Base-by-base conservation (phyloP, 169 alveolate species). In the Plasmodium knowlesi region DNA sequence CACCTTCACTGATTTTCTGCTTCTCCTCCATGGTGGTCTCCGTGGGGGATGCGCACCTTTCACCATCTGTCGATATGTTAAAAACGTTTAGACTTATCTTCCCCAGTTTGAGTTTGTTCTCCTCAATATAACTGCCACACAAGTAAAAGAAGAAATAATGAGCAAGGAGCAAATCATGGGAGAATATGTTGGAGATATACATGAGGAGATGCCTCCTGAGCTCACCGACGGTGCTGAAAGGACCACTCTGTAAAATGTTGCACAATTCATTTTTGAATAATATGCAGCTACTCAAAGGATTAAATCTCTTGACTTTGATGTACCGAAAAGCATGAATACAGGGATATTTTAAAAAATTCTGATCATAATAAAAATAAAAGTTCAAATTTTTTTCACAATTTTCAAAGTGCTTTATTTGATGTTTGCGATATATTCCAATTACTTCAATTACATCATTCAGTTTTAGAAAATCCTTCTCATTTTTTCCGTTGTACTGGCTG, bases 401-500 rank as follows among this genome's bases (percentile, higher is more conserved):
- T 34, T 89, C 94, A 89, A 61, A 78, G 54, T 89, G 73, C 32
- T 46, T 89, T 19, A 89, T 89, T 89, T 89, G 94, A 61, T 79
- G 94, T 19, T 89, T 89, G 53, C 94, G 82, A 41, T 79, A 89
- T 43, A 89, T 89, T 54, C 94, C 94, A 16, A 89, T 89, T 16
- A 89, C 37, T 89, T 89, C 94, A 67, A 89, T 89, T 37, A 89
- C 41, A 34, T 89, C 94, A 79, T 89, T 89, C 73, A 89, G 72
- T 61, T 89, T 89, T 89, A 89, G 46, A 50, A 89, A 89, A 34
- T 78, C 79, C 2, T 89, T 41, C 14, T 32, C 89, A 71, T 89
- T 89, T 41, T 57, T 78, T 5, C 94, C 94, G 74, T 89, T 89
- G 50, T 89, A 89, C 67, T 89, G 94, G 50, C 94, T 89, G 61